Percentiles rank a stretch among this genome's conserved stretches.
These are phyloP conservation scores for Amaranthus hypochondriacus DNA, from an alignment of 148 eudicot genomes.

Conservation along the genomic window DNA sequence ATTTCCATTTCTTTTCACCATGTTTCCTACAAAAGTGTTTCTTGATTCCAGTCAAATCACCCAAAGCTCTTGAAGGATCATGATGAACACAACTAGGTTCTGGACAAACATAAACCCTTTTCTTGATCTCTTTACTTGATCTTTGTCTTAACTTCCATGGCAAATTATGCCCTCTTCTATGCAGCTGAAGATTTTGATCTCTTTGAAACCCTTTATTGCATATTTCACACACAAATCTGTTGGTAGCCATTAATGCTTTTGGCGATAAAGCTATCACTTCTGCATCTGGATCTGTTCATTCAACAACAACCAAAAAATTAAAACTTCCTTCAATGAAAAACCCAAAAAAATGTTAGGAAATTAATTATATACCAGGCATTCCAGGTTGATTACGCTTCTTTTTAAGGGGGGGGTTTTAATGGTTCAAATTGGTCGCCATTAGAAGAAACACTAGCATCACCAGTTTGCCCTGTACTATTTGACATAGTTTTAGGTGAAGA, in stretches of 20 bases:
- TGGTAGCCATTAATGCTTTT: constrained; percentile 67
- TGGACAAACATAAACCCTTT: constrained; percentile 76
- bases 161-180: constrained; percentile 78
- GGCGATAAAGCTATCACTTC: constrained; percentile 89
- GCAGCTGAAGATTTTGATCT: constrained; percentile 83
- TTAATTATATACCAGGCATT: constrained; percentile 60
- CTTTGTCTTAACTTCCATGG: constrained; percentile 92
- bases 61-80: constrained; percentile 70
- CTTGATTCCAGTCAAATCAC: constrained; percentile 85
- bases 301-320: not conserved
- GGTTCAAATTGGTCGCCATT: constrained; percentile 45
- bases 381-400: constrained; percentile 89
- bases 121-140: constrained; percentile 58
- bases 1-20: constrained; percentile 87
- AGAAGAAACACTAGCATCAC: constrained; percentile 67
- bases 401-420: constrained; percentile 33
- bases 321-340: not conserved
- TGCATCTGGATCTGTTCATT: constrained; percentile 65
- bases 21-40: constrained; percentile 81
- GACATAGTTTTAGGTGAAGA: constrained; percentile 49
- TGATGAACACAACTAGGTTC: constrained; percentile 77
- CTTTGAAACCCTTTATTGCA: constrained; percentile 87
- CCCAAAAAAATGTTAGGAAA: not conserved
- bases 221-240: constrained; percentile 76
- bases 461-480: constrained; percentile 34